A percentile compares a stretch with the other conserved stretches of the same genome.
Evolutionary conservation across 192 early-diverging fungal genomes (phyloP).

Genomic region (Umbelopsis sp.): DNA sequence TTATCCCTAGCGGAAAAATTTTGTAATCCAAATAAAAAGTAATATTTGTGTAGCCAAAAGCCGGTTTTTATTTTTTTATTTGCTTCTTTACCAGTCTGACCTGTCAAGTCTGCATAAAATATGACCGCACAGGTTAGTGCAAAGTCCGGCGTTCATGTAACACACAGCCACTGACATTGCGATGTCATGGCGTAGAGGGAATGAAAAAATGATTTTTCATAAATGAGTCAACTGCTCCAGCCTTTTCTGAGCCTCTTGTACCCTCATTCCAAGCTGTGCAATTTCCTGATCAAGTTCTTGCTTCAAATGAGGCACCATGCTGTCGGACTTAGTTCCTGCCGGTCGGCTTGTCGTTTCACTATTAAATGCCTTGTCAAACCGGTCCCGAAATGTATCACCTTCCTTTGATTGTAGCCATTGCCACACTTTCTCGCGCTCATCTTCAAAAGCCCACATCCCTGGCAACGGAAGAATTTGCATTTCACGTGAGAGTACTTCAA

Average conservation of each 20-base stretch:
- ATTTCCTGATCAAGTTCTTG: constrained; percentile 3
- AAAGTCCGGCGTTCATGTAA: neutral
- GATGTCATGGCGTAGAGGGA: neutral
- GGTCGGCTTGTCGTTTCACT: neutral
- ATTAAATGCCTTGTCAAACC: neutral
- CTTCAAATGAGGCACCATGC: neutral
- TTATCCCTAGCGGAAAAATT: too few relatives aligned
- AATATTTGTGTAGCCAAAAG: too few relatives aligned
- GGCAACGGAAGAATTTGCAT: neutral
- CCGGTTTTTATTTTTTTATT: too few relatives aligned
- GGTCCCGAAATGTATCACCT: neutral
- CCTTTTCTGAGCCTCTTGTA: neutral
- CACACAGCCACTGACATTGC: neutral
- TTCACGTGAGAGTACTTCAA: neutral
- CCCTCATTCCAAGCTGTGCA: neutral
- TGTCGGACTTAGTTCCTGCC: neutral
- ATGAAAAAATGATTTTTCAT: neutral
- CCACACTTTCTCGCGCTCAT: constrained; percentile 8
- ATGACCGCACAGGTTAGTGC: too few relatives aligned
- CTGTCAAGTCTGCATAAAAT: too few relatives aligned
- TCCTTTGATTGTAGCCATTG: neutral
- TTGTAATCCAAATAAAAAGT: too few relatives aligned
- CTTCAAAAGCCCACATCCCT: neutral
- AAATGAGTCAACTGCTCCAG: neutral
- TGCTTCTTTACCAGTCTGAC: too few relatives aligned